Conservation (phyloP, 2,329 filamentous ascomycete genomes). For the Epichloe baconii region DNA sequence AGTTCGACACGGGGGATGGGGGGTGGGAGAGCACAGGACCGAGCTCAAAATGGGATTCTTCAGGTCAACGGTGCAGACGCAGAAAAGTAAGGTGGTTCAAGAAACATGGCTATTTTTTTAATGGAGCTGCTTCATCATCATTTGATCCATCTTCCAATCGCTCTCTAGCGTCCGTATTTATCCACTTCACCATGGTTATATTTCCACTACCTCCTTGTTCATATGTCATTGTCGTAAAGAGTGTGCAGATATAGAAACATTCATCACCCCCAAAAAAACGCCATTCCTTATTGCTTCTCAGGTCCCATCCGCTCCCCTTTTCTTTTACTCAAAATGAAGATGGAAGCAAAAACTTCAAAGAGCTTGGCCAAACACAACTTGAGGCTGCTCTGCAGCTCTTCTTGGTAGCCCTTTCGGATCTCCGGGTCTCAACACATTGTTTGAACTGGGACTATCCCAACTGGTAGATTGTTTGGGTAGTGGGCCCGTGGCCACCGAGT, state of each 20-base stretch:
- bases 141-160: too few relatives aligned
- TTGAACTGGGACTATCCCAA: not conserved
- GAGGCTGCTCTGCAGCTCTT: not conserved
- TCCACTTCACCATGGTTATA: too few relatives aligned
- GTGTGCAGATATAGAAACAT: not conserved
- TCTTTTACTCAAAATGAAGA: too few relatives aligned
- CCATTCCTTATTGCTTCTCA: not conserved
- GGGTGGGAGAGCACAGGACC: too few relatives aligned
- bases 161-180: too few relatives aligned
- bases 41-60: too few relatives aligned
- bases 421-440: too few relatives aligned
- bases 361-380: conserved; percentile 1
- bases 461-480: not conserved
- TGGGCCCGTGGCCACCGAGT: not conserved
- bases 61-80: too few relatives aligned
- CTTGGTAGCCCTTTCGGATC: not conserved
- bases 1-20: too few relatives aligned
- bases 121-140: too few relatives aligned
- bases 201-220: not conserved
- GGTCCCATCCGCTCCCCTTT: not conserved
- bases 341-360: not conserved
- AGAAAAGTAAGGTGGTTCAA: too few relatives aligned
- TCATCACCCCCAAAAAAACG: not conserved
- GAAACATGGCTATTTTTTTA: too few relatives aligned
- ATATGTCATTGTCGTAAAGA: not conserved